Percentiles rank a stretch among this genome's conserved stretches.
These are phyloP conservation scores for Neoboletus magnificus DNA, from an alignment of 768 basidiomycete genomes.

Conservation along the genomic window DNA sequence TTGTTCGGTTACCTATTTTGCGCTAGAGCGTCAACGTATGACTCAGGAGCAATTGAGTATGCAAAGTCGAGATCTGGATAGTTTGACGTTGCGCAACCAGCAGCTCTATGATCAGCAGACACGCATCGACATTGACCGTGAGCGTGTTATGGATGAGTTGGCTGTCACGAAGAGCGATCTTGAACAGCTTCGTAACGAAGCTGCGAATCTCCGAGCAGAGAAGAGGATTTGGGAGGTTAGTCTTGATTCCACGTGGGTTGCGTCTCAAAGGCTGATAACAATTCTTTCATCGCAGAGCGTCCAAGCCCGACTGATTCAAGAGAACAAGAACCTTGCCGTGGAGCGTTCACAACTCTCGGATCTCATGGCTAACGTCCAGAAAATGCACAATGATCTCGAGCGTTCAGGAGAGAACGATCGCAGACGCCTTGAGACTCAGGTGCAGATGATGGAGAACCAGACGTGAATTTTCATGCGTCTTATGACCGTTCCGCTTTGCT, in stretches of 20 bases:
- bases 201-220: conserved; percentile 86
- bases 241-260: neutral
- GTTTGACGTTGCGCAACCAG: conserved; percentile 63
- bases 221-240: conserved; percentile 90
- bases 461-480: conserved; percentile 45
- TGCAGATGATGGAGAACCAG: conserved; percentile 76
- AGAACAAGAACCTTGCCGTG: conserved; percentile 74
- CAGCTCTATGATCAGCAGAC: conserved; percentile 72
- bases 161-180: conserved; percentile 53
- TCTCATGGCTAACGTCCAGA: conserved; percentile 85
- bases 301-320: conserved; percentile 77
- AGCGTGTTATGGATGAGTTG: conserved; percentile 65
- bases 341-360: conserved; percentile 86
- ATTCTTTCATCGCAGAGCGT: conserved; percentile 51
- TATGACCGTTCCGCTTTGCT: neutral
- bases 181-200: conserved; percentile 82
- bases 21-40: conserved; percentile 65
- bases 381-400: conserved; percentile 86
- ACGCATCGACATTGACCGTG: conserved; percentile 71
- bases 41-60: conserved; percentile 64
- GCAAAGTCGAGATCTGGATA: conserved; percentile 63
- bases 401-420: conserved; percentile 81
- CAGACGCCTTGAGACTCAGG: conserved; percentile 72
- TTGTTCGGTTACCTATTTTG: neutral
- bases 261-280: conserved; percentile 1